Base-by-base conservation (phyloP, 352 stramenopile genomes). In the Phytopythium montanum region DNA sequence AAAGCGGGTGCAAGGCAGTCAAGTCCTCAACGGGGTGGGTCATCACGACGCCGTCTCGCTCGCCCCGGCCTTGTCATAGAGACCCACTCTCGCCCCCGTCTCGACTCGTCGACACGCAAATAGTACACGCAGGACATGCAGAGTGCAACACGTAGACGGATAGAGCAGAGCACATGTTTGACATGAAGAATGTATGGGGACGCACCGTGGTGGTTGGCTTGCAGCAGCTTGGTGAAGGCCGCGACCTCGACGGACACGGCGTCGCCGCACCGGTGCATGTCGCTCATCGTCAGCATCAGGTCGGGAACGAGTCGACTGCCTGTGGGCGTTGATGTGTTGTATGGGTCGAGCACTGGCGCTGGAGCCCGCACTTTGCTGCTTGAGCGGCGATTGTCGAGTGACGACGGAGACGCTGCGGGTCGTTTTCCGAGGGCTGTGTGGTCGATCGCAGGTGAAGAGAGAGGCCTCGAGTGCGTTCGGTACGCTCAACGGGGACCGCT, bases 221-320 rank as follows among this genome's bases (percentile, higher is more conserved):
- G 50, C 31, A 56, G 50, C 50, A 56, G 50, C 50, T 56, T 56
- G 50, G 50, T 18, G 50, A 56, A 56, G 18, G 50, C 50, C n/a
- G 31, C 31, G n/a, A 56, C 50, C 50, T 56, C 50, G 8, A 56
- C 29, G n/a, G 31, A 56, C 31, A 56, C 50, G 44, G 44, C 23
- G 21, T 33, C 44, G 44, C 14, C 44, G 23, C 44, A 51, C 44
- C 44, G 44, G 23, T 51, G 44, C 44, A 51, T 33, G 19, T 56
- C 50, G 34, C 28, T 56, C 12, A 31, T 21, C 31, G 31, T 41
- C 31, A 56, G 34, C 50, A 56, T 56, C 7, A 13, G 21, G 41
- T 28, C 21, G 42, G 13, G 42, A n/a, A 0, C 21, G 42, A 50
- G 42, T 9, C 26, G 49, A 34, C 25, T 53, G 21, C n/a, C 5